A percentile compares a stretch with the other conserved stretches of the same genome.
Conservation (phyloP, 2,329 filamentous ascomycete genomes). For the Neofusicoccum parvum region DNA sequence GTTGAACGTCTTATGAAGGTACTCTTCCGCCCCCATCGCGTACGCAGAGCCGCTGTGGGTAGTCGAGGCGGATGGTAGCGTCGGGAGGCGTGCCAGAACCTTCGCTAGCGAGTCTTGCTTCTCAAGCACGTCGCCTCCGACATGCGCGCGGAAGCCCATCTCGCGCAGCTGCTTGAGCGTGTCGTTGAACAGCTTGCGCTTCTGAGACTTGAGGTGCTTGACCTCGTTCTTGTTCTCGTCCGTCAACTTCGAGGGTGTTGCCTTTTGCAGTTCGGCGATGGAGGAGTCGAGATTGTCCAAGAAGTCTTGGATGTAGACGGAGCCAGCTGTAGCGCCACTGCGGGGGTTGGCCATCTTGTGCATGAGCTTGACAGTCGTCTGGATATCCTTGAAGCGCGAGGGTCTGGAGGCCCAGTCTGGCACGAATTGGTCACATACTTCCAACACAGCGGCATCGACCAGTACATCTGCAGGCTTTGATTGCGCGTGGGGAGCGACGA, state of each 20-base stretch:
- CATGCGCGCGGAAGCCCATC: slow-evolving; percentile 88
- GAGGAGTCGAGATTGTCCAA: slow-evolving; percentile 67
- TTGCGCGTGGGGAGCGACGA: background rate
- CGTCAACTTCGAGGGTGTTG: slow-evolving; percentile 77
- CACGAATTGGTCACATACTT: slow-evolving; percentile 30
- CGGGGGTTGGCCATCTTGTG: slow-evolving; percentile 60
- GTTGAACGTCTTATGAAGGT: slow-evolving; percentile 79
- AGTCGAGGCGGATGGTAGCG: slow-evolving; percentile 35
- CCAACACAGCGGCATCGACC: slow-evolving; percentile 25
- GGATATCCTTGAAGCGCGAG: slow-evolving; percentile 70
- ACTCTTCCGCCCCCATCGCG: slow-evolving; percentile 61
- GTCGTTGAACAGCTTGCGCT: slow-evolving; percentile 87
- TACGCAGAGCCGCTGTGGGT: background rate
- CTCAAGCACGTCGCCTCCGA: slow-evolving; percentile 71
- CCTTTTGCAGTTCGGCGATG: slow-evolving; percentile 74
- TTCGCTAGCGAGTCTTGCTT: slow-evolving; percentile 71
- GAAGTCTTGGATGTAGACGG: slow-evolving; percentile 66
- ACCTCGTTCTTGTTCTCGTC: slow-evolving; percentile 84
- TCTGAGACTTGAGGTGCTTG: slow-evolving; percentile 87
- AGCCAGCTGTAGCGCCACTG: slow-evolving; percentile 55
- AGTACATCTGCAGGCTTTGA: slow-evolving; percentile 16
- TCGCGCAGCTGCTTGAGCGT: slow-evolving; percentile 78
- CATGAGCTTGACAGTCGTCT: slow-evolving; percentile 76
- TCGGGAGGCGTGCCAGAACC: slow-evolving; percentile 62
- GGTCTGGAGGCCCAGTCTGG: slow-evolving; percentile 48